Conservation (phyloP, 176 grass and related monocot species). For the Avena insularis region DNA sequence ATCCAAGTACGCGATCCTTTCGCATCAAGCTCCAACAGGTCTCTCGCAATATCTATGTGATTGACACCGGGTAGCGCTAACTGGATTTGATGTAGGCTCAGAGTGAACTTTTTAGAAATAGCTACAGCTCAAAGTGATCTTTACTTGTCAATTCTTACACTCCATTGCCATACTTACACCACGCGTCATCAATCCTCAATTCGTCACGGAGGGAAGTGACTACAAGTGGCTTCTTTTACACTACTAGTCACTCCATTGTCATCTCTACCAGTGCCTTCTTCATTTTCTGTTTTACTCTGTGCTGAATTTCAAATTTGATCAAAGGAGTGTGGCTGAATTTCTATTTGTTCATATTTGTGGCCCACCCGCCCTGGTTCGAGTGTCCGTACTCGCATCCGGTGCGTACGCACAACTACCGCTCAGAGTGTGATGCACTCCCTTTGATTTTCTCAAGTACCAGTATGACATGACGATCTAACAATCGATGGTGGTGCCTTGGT, state of each 20-base stretch:
- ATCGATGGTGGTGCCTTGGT: constrained; percentile 14
- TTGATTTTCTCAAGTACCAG: neutral
- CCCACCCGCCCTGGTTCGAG: no score
- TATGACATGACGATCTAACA: neutral
- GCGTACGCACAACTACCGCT: no score
- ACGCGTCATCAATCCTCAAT: neutral
- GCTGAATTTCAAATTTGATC: neutral
- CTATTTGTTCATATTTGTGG: neutral
- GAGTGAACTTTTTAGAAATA: no score
- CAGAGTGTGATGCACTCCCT: neutral
- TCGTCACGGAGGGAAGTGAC: neutral
- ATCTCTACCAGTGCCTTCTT: neutral
- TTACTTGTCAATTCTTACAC: neutral
- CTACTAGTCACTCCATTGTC: no score
- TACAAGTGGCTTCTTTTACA: neutral
- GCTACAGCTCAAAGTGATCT: neutral
- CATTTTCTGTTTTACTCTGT: neutral
- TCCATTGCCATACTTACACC: neutral
- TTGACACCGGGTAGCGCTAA: neutral
- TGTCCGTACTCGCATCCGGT: no score
- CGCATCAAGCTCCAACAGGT: neutral
- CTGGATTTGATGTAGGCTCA: neutral
- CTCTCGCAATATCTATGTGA: neutral
- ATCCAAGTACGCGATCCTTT: neutral
- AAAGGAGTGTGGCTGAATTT: neutral